phyloP scores from a whole-genome alignment of 2,329 filamentous ascomycete genomes.

The Pseudopyricularia cyperi region DNA sequence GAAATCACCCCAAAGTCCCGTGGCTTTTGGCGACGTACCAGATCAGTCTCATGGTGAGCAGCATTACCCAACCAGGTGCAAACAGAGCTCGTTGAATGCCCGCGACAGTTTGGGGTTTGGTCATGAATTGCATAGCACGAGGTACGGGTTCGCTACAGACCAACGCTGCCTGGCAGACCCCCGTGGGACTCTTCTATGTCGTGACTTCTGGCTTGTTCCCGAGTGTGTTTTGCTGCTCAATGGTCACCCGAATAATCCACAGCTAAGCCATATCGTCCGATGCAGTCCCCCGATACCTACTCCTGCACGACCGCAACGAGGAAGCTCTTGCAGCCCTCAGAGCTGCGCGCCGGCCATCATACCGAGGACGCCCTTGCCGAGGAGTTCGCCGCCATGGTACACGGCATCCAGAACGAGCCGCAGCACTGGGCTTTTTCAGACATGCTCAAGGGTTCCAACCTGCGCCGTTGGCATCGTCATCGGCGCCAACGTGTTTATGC shows the following conservation, averaged over 20 bases:
- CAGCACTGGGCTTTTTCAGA: not conserved
- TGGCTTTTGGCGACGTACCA: conserved; percentile 22
- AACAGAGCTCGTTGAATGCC: not conserved
- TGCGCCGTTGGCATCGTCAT: conserved; percentile 9
- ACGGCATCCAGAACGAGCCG: too few relatives aligned
- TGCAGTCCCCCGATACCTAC: conserved; percentile 12
- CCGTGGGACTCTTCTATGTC: conserved; percentile 19
- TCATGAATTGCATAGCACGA: conserved; percentile 14
- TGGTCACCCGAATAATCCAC: too few relatives aligned
- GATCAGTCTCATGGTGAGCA: conserved; percentile 14
- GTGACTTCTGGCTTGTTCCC: conserved; percentile 20
- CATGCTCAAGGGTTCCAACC: conserved; percentile 10
- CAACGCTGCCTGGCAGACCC: conserved; percentile 20
- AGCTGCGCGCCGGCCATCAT: not conserved
- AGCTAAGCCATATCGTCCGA: too few relatives aligned
- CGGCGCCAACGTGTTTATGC: conserved; percentile 17
- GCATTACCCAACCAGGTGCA: not conserved
- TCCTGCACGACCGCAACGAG: conserved; percentile 5
- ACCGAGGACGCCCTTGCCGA: conserved; percentile 5
- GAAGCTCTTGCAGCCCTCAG: not conserved
- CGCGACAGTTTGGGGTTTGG: not conserved
- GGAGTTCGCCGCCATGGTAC: not conserved
- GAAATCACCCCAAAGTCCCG: conserved; percentile 18
- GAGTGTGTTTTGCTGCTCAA: conserved; percentile 7
- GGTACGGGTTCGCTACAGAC: conserved; percentile 14